Evolutionary conservation across 2,329 filamentous ascomycete genomes (phyloP), one percentile per base, ranked within the genome.

Genomic region (Monosporascus ibericus): DNA sequence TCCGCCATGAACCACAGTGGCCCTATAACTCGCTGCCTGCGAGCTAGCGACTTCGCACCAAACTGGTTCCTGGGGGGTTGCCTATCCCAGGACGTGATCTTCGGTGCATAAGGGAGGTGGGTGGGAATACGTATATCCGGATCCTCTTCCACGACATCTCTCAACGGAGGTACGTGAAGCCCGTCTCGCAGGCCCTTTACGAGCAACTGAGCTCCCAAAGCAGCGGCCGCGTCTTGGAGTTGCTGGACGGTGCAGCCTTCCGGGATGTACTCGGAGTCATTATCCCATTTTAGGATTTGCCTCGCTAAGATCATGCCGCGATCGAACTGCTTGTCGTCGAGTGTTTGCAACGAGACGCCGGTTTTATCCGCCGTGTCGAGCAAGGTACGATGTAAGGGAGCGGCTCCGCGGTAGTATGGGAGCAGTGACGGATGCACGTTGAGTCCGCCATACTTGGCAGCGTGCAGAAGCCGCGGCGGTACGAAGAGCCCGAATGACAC

Each of bases 401-500:
- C 90, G 11, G 94, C 82, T 2, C 94, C 94, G 53, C 87, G 85
- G 54, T 96, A 83, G 66, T 94, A 87, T 4, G 92, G 92, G 15
- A 99, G 79, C 27, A 96, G 72, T 1, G 92, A 97, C 1, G 94
- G 94, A 65, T 99, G 94, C 2, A 99, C 79, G 69, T 99, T 99
- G 3, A 99, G 72, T 0, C 94, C 94, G 44, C 92, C 92, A 70
- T 95, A 96, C 61, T 80, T 82, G 24, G 88, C 82, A 1, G 72
- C 72, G 22, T 74, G 73, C 22, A 99, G 75, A 17, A 97, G 82
- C 5, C 90, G 79, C 1, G 80, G 78, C 1, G 94, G 94, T 1
- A 99, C 85, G 55, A 96, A 87, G 7, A 96, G 79, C 3, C 94
- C 94, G 70, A 97, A 99, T 0, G 94, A 97, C 5, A 97, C 94